A percentile compares a stretch with the other conserved stretches of the same genome.
Conservation (phyloP, 768 basidiomycete genomes). For the Serendipita sp. region DNA sequence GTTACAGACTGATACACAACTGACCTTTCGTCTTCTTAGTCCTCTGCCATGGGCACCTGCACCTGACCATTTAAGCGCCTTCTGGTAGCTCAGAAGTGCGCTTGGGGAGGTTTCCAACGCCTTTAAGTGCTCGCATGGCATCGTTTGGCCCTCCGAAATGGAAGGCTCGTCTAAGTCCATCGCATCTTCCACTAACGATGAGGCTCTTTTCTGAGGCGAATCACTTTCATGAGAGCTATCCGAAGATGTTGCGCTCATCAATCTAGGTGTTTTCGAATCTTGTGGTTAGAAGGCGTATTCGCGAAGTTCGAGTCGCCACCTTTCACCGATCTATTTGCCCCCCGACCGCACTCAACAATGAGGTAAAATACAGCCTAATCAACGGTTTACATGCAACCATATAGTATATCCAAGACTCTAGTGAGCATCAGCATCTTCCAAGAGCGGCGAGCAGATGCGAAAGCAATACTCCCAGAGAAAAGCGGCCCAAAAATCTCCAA, state of each 20-base stretch:
- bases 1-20: background rate
- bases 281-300: background rate
- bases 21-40: background rate
- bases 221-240: slow-evolving; percentile 4
- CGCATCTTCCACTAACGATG: background rate
- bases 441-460: no score
- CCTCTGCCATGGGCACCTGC: background rate
- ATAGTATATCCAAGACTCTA: no score
- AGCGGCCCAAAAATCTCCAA: no score
- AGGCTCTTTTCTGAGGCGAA: background rate
- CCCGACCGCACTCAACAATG: background rate
- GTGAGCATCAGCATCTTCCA: no score
- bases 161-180: background rate
- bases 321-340: background rate
- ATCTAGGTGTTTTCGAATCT: background rate
- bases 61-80: background rate
- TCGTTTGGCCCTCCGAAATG: background rate
- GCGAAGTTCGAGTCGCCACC: no score
- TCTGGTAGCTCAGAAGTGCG: background rate
- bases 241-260: background rate
- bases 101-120: background rate
- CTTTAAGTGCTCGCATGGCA: background rate
- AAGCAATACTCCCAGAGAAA: no score
- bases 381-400: no score
- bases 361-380: background rate